phyloP scores from a whole-genome alignment of 179 eudicot species.

The Sideroxylon spinosum region DNA sequence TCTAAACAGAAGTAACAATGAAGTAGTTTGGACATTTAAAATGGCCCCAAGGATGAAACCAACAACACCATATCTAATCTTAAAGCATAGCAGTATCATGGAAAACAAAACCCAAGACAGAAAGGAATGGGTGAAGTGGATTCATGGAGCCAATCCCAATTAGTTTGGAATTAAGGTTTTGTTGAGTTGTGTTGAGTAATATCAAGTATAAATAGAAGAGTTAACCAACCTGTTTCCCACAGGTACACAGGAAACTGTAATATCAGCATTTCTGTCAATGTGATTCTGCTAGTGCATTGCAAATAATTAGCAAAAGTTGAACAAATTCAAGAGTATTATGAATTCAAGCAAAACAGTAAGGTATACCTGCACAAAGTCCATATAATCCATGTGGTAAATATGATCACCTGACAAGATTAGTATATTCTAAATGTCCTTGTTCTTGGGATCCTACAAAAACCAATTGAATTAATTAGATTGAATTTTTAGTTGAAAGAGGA shows the following conservation, averaged over 20 bases:
- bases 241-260: slow-evolving; percentile 77
- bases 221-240: slow-evolving; percentile 59
- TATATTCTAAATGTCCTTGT: slow-evolving; percentile 66
- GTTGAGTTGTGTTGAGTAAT: too few species aligned
- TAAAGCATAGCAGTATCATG: too few species aligned
- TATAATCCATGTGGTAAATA: slow-evolving; percentile 83
- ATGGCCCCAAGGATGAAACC: too few species aligned
- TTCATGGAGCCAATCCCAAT: too few species aligned
- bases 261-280: slow-evolving; percentile 72
- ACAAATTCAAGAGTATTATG: background rate
- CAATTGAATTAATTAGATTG: background rate
- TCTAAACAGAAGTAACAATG: background rate
- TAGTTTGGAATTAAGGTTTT: too few species aligned
- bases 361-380: slow-evolving; percentile 71
- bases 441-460: slow-evolving; percentile 43
- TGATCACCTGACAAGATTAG: slow-evolving; percentile 85
- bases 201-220: background rate
- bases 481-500: too few species aligned
- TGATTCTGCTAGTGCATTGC: slow-evolving; percentile 53
- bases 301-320: slow-evolving; percentile 5
- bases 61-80: too few species aligned
- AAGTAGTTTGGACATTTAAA: background rate
- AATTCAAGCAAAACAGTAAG: background rate
- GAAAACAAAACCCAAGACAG: too few species aligned
- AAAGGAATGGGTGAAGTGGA: too few species aligned